These are phyloP conservation scores for Diaporthe citrichinensis DNA, from an alignment of 2,329 filamentous ascomycete species.

Conservation along the genomic window DNA sequence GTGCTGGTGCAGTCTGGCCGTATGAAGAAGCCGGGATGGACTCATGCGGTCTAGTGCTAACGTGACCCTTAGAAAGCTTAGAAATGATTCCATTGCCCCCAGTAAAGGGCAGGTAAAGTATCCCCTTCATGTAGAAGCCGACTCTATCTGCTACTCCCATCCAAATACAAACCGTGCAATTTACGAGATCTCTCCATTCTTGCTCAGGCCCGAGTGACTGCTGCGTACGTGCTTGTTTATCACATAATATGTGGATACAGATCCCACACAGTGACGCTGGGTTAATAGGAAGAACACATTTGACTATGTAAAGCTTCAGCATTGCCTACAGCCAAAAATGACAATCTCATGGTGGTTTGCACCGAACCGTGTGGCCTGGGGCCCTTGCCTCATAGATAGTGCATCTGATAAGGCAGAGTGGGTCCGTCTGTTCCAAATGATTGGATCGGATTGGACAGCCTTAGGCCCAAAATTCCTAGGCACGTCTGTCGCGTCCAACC, in stretches of 20 bases:
- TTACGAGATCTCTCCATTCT: neutral
- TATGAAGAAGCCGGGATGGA: neutral
- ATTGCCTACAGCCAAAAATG: neutral
- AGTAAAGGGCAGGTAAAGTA: neutral
- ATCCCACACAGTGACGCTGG: neutral
- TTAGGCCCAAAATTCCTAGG: slow-evolving; percentile 23
- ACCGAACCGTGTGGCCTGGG: neutral
- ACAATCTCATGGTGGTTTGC: neutral
- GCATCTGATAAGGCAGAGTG: slow-evolving; percentile 23
- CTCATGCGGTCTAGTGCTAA: neutral
- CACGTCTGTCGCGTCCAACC: slow-evolving; percentile 25
- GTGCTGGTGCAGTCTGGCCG: slow-evolving; percentile 20
- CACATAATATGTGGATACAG: too few relatives aligned
- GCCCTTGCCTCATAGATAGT: neutral
- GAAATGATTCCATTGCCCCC: neutral
- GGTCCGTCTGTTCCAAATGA: neutral
- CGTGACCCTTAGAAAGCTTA: neutral
- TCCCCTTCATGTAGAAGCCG: too few relatives aligned
- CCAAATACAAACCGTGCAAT: neutral
- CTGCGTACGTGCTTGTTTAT: neutral
- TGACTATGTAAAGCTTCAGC: neutral
- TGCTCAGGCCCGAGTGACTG: neutral
- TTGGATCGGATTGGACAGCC: slow-evolving; percentile 4
- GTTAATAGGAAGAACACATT: too few relatives aligned
- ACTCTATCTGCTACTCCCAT: neutral